Conservation (phyloP, 2,329 filamentous ascomycete genomes). For the Aphanoascus verrucosus region DNA sequence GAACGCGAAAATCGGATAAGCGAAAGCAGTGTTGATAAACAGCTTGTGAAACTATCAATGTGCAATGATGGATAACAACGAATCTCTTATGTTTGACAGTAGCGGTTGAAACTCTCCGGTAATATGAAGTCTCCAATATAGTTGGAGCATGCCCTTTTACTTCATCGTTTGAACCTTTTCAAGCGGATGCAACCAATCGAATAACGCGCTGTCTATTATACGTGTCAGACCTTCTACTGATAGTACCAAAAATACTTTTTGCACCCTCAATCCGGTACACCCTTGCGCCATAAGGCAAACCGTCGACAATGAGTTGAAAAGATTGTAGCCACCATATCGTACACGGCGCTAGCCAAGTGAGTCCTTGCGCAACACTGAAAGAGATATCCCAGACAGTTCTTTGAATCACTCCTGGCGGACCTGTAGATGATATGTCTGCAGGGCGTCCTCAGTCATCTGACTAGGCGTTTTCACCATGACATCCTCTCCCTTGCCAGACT, state of each 20-base stretch:
- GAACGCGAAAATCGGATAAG: constrained; percentile 50
- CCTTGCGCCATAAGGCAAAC: not conserved
- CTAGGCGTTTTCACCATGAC: constrained; percentile 69
- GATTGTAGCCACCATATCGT: not conserved
- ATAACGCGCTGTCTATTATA: not conserved
- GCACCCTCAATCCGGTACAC: too few species aligned
- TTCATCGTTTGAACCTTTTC: not conserved
- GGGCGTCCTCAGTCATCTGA: constrained; percentile 49
- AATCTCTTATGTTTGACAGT: not conserved
- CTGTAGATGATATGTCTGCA: constrained; percentile 49
- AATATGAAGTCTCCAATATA: not conserved
- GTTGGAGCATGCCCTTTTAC: not conserved
- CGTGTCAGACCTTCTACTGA: not conserved
- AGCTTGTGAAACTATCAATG: too few species aligned
- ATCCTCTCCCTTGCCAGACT: constrained; percentile 84
- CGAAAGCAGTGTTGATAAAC: not conserved
- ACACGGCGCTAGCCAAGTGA: not conserved
- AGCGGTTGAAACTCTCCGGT: not conserved
- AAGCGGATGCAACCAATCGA: too few species aligned
- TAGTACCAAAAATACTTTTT: too few species aligned
- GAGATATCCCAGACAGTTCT: not conserved
- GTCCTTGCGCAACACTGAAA: too few species aligned
- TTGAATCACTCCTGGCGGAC: constrained; percentile 20
- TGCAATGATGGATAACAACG: constrained; percentile 1
- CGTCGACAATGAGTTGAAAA: not conserved